phyloP scores from a whole-genome alignment of 306 rosid species.

The Vachellia collinsii region DNA sequence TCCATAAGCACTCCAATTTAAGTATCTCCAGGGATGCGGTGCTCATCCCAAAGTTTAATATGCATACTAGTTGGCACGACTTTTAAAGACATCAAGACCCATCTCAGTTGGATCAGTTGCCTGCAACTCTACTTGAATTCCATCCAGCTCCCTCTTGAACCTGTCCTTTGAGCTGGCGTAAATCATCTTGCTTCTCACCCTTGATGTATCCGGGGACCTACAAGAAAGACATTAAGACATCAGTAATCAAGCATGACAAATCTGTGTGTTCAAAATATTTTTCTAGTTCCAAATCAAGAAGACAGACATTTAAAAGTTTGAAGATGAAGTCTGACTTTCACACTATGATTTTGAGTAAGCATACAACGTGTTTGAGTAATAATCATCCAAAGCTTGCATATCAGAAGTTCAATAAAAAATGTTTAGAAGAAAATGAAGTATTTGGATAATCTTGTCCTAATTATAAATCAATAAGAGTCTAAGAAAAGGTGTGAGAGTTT shows the following conservation, averaged over 20 bases:
- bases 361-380: not conserved
- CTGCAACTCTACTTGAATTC: slow-evolving; percentile 35
- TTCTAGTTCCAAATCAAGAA: not conserved
- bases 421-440: not conserved
- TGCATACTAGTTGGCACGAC: slow-evolving; percentile 48
- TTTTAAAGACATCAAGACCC: slow-evolving; percentile 37
- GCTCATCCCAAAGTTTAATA: slow-evolving; percentile 16
- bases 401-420: not conserved
- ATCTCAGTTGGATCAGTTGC: slow-evolving; percentile 36
- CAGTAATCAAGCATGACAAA: not conserved
- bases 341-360: not conserved
- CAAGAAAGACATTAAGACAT: slow-evolving; percentile 24
- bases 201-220: slow-evolving; percentile 64
- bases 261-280: not conserved
- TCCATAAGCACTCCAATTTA: slow-evolving; percentile 43
- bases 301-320: not conserved
- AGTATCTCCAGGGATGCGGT: slow-evolving; percentile 22
- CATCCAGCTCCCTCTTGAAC: slow-evolving; percentile 32
- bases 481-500: not conserved
- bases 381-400: not conserved
- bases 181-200: slow-evolving; percentile 71
- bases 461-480: not conserved
- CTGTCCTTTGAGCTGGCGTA: slow-evolving; percentile 49
- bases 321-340: not conserved
- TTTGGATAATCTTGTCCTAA: not conserved